A percentile compares a stretch with the other conserved stretches of the same genome.
Evolutionary conservation across 306 rosid species (phyloP).

Genomic region (Aeschynomene evenia): DNA sequence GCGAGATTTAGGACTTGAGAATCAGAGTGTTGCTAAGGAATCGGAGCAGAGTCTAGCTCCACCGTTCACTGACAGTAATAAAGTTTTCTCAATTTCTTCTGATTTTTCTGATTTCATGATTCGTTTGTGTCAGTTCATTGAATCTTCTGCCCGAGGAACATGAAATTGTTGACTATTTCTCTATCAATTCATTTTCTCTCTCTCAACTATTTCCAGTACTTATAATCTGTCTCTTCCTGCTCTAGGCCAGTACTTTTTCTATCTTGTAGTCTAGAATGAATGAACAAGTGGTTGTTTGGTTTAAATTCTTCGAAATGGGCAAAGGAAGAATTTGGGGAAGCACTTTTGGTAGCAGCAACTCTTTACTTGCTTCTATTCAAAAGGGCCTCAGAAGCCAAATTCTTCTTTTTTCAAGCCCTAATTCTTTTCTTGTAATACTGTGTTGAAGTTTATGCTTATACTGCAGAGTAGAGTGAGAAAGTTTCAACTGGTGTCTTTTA

Average conservation of each 20-base stretch:
- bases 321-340: no score
- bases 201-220: background rate
- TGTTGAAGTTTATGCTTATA: background rate
- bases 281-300: no score
- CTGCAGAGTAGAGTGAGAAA: background rate
- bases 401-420: no score
- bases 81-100: background rate
- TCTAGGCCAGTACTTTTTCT: conserved; percentile 4
- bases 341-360: no score
- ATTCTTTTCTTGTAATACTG: background rate
- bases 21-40: background rate
- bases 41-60: background rate
- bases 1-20: background rate
- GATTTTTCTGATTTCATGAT: background rate
- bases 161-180: conserved; percentile 7
- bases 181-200: background rate
- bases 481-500: background rate
- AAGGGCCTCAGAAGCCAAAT: no score
- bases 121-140: background rate
- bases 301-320: no score
- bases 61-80: background rate
- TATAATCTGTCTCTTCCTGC: background rate
- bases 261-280: background rate
- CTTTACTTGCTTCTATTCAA: no score
- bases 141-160: conserved; percentile 10